Evolutionary conservation across 31 red algal genomes (phyloP).

Genomic region (Asparagopsis taxiformis): DNA sequence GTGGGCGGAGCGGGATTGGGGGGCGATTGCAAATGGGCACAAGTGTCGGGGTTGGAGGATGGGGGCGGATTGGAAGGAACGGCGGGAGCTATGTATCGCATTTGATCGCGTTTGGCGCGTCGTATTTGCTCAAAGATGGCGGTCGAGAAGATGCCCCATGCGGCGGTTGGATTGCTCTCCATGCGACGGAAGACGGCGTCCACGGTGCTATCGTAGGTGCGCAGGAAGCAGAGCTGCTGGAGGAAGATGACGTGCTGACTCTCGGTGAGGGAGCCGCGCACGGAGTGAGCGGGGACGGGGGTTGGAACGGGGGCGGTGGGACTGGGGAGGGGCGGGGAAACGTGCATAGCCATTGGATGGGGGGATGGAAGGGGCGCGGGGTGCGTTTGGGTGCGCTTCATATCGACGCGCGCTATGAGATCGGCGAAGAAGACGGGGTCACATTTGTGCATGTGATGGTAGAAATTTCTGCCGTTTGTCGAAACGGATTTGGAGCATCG

Average conservation of each 20-base stretch:
- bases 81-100: too few relatives aligned
- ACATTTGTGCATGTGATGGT: constrained; percentile 71
- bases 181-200: constrained; percentile 20
- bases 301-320: not conserved
- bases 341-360: too few relatives aligned
- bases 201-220: constrained; percentile 39
- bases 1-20: not conserved
- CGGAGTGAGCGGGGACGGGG: not conserved
- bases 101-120: constrained; percentile 8
- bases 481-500: constrained; percentile 39
- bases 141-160: constrained; percentile 11
- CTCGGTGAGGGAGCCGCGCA: constrained; percentile 20
- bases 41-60: too few relatives aligned
- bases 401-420: constrained; percentile 23
- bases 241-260: constrained; percentile 38
- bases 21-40: not conserved
- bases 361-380: constrained; percentile 5
- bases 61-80: too few relatives aligned
- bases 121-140: constrained; percentile 21
- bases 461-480: constrained; percentile 69
- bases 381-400: not conserved
- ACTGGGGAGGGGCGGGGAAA: not conserved
- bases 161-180: constrained; percentile 3
- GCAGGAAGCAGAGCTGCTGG: constrained; percentile 53
- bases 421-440: constrained; percentile 67